Conservation (phyloP, 169 alveolate species). For the Plasmodium fragile region DNA sequence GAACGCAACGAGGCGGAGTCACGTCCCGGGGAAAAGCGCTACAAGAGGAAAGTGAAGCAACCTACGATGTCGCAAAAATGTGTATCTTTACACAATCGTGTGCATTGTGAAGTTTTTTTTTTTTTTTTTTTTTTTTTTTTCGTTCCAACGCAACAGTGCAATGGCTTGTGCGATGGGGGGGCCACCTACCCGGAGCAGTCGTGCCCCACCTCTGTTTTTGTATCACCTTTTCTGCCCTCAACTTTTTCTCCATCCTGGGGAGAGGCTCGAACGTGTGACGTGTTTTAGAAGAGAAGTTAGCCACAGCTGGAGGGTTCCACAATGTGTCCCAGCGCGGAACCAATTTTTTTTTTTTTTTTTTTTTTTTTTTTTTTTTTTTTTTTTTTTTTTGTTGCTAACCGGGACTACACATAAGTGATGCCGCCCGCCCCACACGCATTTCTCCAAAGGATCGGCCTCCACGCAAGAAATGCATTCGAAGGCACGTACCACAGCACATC, state of each 20-base stretch:
- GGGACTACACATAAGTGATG: background rate
- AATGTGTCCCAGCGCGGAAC: background rate
- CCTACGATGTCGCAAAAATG: background rate
- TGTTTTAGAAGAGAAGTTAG: background rate
- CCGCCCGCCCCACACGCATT: background rate
- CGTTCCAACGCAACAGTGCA: background rate
- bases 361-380: too few relatives aligned
- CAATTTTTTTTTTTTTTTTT: background rate
- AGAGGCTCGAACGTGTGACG: background rate
- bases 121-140: too few relatives aligned
- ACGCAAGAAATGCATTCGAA: background rate
- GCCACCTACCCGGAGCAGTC: too few relatives aligned
- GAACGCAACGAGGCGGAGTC: background rate
- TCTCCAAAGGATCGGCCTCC: background rate
- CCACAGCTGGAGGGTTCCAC: background rate
- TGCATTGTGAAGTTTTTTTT: background rate
- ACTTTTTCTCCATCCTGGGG: background rate
- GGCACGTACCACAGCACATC: background rate
- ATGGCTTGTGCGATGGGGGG: background rate
- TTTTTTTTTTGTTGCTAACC: background rate
- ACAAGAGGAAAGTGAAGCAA: background rate
- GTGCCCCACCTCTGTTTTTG: background rate
- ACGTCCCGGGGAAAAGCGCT: background rate
- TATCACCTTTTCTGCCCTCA: background rate
- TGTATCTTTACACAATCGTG: background rate